Base-by-base conservation (phyloP, 1,139 yeast species). In the Diutina scorzettiae region DNA sequence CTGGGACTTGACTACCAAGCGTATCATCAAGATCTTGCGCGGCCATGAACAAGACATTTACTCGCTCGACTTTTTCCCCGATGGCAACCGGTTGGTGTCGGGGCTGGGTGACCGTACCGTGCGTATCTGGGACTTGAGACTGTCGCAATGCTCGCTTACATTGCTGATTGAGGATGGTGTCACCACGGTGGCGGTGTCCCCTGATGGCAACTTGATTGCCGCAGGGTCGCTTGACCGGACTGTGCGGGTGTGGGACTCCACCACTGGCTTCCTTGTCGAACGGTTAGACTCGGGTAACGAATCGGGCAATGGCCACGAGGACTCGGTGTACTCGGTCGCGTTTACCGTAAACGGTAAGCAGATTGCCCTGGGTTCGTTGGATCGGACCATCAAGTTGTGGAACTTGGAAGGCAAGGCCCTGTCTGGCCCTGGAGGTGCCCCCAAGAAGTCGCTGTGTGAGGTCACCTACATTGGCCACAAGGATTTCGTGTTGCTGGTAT, bases 21-120 rank as follows among this genome's bases (percentile, higher is more conserved):
- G 91, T 56, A 85, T 91, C 55, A 81, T 85, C 48, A 85, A 86
- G 66, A 78, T 86, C 48, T 76, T 91, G 61, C 76, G 83, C 50
- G 98, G 98, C 43, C 98, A 91, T 59, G 97, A 89, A 62, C 98
- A 91, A 65, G 98, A 91, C 64, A 89, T 91, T 53, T 91, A 91
- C 63, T 89, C 97, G 6, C 72, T 91, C 53, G 97, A 89, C 64
- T 91, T 85, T 61, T 85, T 93, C 76, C 93, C 95, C 44, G 91
- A 87, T 55, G 98, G 98, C 44, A 78, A 87, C 53, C 83, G 89
- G 60, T 75, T 91, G 55, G 96, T 91, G 29, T 83, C 95, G 25
- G 98, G 98, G 40, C 83, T 95, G 16, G 98, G 97, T 44, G 98
- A 91, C 64, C 76, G 96, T 54, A 87, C 96, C 17, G 96, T 91